These are phyloP conservation scores for Lophiostoma macrostomum DNA, from an alignment of 495 filamentous ascomycete species.

Conservation along the genomic window DNA sequence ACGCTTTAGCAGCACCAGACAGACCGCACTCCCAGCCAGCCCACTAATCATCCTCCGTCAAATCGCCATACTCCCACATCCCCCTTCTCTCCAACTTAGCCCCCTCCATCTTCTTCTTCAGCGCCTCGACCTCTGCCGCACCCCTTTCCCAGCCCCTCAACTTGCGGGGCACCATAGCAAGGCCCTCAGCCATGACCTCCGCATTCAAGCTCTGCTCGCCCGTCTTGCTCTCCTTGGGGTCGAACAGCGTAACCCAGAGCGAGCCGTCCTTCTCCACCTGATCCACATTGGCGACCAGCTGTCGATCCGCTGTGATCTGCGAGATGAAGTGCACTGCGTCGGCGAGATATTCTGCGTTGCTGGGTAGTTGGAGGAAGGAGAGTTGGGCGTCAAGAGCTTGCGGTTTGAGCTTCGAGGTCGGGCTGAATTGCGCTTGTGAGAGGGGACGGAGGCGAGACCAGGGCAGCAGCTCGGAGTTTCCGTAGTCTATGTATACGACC, in stretches of 20 bases:
- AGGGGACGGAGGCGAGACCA: conserved; percentile 81
- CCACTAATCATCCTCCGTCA: conserved; percentile 71
- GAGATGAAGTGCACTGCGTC: conserved; percentile 72
- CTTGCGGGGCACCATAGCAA: conserved; percentile 87
- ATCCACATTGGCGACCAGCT: conserved; percentile 89
- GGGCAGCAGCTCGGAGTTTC: conserved; percentile 82
- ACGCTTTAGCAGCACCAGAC: too few relatives aligned
- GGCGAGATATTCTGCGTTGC: conserved; percentile 67
- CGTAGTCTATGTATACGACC: conserved; percentile 93
- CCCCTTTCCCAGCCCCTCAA: conserved; percentile 84
- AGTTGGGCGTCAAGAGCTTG: conserved; percentile 86
- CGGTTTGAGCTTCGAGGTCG: conserved; percentile 67
- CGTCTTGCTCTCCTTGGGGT: conserved; percentile 57
- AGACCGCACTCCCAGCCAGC: background rate
- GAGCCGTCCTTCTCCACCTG: conserved; percentile 66
- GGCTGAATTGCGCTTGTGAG: conserved; percentile 69
- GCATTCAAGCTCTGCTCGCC: conserved; percentile 79
- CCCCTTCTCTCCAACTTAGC: conserved; percentile 76
- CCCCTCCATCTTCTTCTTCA: conserved; percentile 63
- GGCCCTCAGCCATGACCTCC: conserved; percentile 74
- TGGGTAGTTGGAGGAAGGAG: conserved; percentile 86
- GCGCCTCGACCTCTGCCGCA: conserved; percentile 65
- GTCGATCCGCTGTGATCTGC: conserved; percentile 59
- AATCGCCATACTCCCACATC: conserved; percentile 98
- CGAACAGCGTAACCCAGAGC: conserved; percentile 80